Conservation (phyloP, 768 basidiomycete species). For the Sarcodon aspratus region DNA sequence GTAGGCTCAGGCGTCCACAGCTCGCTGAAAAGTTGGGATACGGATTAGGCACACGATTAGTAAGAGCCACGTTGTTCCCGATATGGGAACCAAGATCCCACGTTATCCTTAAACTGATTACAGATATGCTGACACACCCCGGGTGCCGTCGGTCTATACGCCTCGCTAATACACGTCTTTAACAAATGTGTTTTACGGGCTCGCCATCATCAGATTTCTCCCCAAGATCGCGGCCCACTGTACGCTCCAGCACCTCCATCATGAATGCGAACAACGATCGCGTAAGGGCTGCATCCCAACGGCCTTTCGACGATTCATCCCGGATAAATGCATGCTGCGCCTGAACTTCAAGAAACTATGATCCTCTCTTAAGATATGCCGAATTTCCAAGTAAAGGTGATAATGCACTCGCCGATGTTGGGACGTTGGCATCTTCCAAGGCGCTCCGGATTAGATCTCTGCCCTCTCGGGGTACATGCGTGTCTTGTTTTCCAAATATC, state of each 20-base stretch:
- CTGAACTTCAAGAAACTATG: slow-evolving; percentile 87
- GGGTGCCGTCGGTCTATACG: background rate
- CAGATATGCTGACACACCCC: too few relatives aligned
- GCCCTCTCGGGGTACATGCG: slow-evolving; percentile 83
- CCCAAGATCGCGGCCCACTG: slow-evolving; percentile 78
- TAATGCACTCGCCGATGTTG: slow-evolving; percentile 47
- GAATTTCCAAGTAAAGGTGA: background rate
- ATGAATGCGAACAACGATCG: slow-evolving; percentile 71
- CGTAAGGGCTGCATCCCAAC: slow-evolving; percentile 93
- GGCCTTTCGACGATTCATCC: slow-evolving; percentile 83
- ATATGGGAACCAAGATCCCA: too few relatives aligned
- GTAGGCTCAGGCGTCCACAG: too few relatives aligned
- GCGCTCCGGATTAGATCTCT: slow-evolving; percentile 75
- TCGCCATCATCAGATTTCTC: slow-evolving; percentile 34
- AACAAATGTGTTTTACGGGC: slow-evolving; percentile 77
- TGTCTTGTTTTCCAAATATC: slow-evolving; percentile 98
- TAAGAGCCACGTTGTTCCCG: too few relatives aligned
- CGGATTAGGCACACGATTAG: too few relatives aligned
- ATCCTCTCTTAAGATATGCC: background rate
- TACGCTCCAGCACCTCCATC: slow-evolving; percentile 91
- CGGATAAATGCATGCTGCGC: slow-evolving; percentile 96
- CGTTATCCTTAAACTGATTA: too few relatives aligned
- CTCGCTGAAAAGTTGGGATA: too few relatives aligned
- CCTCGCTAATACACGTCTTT: slow-evolving; percentile 2
- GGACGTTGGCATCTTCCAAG: slow-evolving; percentile 71